These are phyloP conservation scores for Ramaria rubella DNA, from an alignment of 768 basidiomycete genomes.

Conservation along the genomic window DNA sequence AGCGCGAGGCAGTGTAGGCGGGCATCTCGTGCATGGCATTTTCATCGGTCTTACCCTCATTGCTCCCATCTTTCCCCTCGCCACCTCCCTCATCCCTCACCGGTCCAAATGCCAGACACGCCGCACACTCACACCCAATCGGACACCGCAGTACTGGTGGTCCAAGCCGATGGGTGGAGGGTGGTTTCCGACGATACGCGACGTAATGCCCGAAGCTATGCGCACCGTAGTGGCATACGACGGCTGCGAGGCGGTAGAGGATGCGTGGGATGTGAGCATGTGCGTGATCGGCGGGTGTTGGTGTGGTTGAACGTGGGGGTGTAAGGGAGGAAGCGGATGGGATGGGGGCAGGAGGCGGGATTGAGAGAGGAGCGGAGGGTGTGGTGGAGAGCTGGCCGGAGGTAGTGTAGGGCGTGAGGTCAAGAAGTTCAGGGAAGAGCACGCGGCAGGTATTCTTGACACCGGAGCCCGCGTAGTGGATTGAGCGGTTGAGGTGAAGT, in stretches of 20 bases:
- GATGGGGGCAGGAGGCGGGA: conserved; percentile 42
- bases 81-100: conserved; percentile 48
- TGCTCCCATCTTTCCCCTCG: conserved; percentile 19
- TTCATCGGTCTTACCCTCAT: too few species aligned
- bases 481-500: conserved; percentile 87
- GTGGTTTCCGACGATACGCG: conserved; percentile 81
- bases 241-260: conserved; percentile 79
- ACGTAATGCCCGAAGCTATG: conserved; percentile 95
- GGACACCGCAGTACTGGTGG: conserved; percentile 36
- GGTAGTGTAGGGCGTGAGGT: conserved; percentile 84
- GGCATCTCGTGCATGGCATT: conserved; percentile 41
- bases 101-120: conserved; percentile 42
- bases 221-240: conserved; percentile 89
- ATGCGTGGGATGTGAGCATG: too few species aligned
- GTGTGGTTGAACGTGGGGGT: conserved; percentile 42
- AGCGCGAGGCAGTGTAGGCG: conserved; percentile 32
- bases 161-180: conserved; percentile 36
- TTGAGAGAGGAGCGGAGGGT: conserved; percentile 67
- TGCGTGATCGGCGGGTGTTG: conserved; percentile 48
- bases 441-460: conserved; percentile 82
- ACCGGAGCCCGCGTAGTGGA: conserved; percentile 69
- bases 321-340: neutral
- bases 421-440: conserved; percentile 79
- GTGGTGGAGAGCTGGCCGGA: conserved; percentile 67
- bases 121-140: conserved; percentile 41